Base-by-base conservation (phyloP, 129 eudicot genomes). In the Flaveria brownii region DNA sequence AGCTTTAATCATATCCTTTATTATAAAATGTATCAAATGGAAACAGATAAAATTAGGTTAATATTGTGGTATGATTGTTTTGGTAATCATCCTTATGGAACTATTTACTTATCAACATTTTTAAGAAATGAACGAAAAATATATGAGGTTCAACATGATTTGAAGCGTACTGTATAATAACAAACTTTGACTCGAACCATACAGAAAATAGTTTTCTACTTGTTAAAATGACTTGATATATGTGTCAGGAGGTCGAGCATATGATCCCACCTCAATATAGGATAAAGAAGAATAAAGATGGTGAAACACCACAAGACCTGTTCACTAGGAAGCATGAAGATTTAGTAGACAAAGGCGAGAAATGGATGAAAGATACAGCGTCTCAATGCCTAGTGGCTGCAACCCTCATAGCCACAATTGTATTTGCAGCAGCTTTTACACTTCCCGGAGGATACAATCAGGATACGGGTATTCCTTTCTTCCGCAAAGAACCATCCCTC, bases 381-480 rank as follows among this genome's bases (percentile, higher is more conserved):
- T 33, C 39, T 8, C 64, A 71, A 4, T 71, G 64, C n/a, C 33
- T 72, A 64, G 65, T 72, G 65, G 49, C 36, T 33, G 76, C 64
- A 4, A 72, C 76, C 10, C 76, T 72, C 16, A 72, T 72, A 52
- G 76, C 76, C 17, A 73, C 77, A 41, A 59, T 73, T 5, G 77
- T 42, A 12, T 73, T 73, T 41, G 77, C 77, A 12, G 77, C 68
- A 0, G 77, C 68, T n/a, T 73, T 56, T 73, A 73, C 77, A 73
- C 55, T 73, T 73, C 77, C 77, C 0, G 77, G 77, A 42, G 54
- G 68, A 14, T 73, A 73, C 26, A 12, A 73, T 20, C 68, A 73
- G 9, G 4, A 56, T 39, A 73, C 41, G 7, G 77, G 77, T 1
- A 20, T 73, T 57, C 77, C 77, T 5, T 17, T 73, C 14, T 73